Conservation (phyloP, 73 alveolate species). For the Symbiodinium pilosum region DNA sequence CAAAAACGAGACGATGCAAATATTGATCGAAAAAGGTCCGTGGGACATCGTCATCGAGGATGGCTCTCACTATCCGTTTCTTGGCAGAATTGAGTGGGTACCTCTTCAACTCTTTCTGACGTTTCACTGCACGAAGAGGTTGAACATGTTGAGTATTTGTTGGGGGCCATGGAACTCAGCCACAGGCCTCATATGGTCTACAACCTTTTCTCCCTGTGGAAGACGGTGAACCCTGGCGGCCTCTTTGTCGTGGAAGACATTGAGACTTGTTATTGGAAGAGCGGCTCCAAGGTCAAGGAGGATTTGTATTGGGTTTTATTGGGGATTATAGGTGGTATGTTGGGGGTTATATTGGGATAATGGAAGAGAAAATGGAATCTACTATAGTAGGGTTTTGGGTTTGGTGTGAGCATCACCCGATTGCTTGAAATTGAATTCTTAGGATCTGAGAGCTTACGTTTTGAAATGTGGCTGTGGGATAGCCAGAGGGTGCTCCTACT, state of each 20-base stretch:
- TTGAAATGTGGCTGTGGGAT: background rate
- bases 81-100: too few relatives aligned
- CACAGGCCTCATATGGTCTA: slow-evolving; percentile 10
- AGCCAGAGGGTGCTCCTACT: background rate
- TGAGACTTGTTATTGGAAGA: slow-evolving; percentile 22
- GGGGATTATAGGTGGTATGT: background rate
- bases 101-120: too few relatives aligned
- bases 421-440: too few relatives aligned
- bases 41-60: slow-evolving; percentile 37
- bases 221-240: background rate
- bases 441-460: too few relatives aligned
- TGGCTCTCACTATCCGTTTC: slow-evolving; percentile 22
- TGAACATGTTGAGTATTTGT: too few relatives aligned
- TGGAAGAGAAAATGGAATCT: too few relatives aligned
- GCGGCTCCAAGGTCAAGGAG: background rate
- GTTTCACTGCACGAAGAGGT: too few relatives aligned
- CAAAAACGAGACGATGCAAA: background rate
- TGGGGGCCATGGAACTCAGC: too few relatives aligned
- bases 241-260: background rate
- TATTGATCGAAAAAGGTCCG: background rate
- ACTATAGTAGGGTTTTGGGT: too few relatives aligned
- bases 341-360: too few relatives aligned
- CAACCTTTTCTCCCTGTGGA: slow-evolving; percentile 1
- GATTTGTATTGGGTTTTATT: background rate
- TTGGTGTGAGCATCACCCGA: background rate